Evolutionary conservation across 768 basidiomycete species (phyloP), one percentile per base, ranked within the genome.

Genomic region (Rhodocollybia butyracea): DNA sequence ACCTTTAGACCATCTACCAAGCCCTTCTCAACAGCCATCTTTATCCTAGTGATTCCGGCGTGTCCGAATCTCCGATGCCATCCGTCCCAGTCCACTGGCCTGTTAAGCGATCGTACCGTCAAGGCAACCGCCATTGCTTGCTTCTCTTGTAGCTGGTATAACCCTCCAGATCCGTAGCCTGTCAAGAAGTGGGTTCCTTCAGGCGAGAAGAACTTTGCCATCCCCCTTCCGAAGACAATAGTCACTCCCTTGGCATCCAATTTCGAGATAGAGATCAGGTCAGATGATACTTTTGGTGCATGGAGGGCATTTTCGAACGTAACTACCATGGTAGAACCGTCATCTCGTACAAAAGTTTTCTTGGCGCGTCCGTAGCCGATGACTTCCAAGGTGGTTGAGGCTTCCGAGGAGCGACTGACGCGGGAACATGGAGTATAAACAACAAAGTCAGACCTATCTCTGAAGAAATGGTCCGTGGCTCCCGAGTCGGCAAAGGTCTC

Each of bases 31-130:
- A 15, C 13, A 22, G 38, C 15, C 19, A 26, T 17, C 5, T 12
- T 10, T 17, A 56, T 56, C 8, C 45, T 2, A 15, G 22, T 3
- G 7, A 39, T 24, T 11, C 46, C 55, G 1, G 55, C 45, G 29
- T 56, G 55, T 0, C 61, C 63, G 36, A 73, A 56, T 2, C 64
- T 41, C 3, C 59, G 55, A 55, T 73, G 71, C 67, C 66, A 69
- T 0, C 54, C n/a, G 57, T 1, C 59, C 63, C 22, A 69, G 36
- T 36, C 58, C 0, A 55, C 57, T 1, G 64, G 63, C 22, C 60
- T 50, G 5, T 59, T 55, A 12, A 61, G 60, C 3, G 63, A 66
- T 5, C 51, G 26, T 5, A 55, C 48, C 4, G 58, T 46, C 3
- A 60, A 51, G 5, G 58, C 62, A 13, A 22, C 15, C 13, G 5